A percentile compares a stretch with the other conserved stretches of the same genome.
phyloP scores from a whole-genome alignment of 2,329 filamentous ascomycete species.

The Emericellopsis atlantica region DNA sequence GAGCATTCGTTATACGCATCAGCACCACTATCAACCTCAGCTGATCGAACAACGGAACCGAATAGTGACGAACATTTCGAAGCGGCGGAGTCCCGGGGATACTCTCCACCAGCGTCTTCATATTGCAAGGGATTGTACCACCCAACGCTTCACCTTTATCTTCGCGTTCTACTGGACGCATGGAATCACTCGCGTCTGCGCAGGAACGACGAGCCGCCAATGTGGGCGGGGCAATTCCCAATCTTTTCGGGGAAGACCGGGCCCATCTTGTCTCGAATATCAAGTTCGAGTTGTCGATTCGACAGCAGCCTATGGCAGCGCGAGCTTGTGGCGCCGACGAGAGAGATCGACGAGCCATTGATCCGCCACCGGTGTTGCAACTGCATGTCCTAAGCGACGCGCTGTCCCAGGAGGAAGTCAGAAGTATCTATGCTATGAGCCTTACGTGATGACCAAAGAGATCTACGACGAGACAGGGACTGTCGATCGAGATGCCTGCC shows the following conservation, averaged over 20 bases:
- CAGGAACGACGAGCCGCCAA: too few species aligned
- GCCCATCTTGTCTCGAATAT: slow-evolving; percentile 8
- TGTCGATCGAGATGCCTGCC: slow-evolving; percentile 57
- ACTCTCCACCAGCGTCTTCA: too few species aligned
- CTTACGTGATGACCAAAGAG: slow-evolving; percentile 63
- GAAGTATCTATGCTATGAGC: slow-evolving; percentile 42
- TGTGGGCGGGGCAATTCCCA: slow-evolving; percentile 7
- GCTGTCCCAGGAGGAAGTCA: slow-evolving; percentile 39
- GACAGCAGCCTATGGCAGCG: slow-evolving; percentile 68
- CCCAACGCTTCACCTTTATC: too few species aligned
- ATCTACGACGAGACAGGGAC: slow-evolving; percentile 59
- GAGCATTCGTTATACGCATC: too few species aligned
- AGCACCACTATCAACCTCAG: too few species aligned
- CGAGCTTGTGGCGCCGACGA: slow-evolving; percentile 76
- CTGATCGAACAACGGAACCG: too few species aligned
- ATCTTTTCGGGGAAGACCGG: slow-evolving; percentile 11
- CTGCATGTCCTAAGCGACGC: slow-evolving; percentile 49
- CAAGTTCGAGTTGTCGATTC: slow-evolving; percentile 32
- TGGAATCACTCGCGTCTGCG: too few species aligned
- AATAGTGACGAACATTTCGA: too few species aligned
- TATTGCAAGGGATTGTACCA: too few species aligned
- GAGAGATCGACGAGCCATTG: slow-evolving; percentile 68
- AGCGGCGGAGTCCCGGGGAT: too few species aligned
- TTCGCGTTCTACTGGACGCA: too few species aligned
- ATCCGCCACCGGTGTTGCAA: slow-evolving; percentile 73